Percentiles rank a stretch among this genome's conserved stretches.
Conservation (phyloP, 345 rosid genomes). For the Ailanthus altissimus region DNA sequence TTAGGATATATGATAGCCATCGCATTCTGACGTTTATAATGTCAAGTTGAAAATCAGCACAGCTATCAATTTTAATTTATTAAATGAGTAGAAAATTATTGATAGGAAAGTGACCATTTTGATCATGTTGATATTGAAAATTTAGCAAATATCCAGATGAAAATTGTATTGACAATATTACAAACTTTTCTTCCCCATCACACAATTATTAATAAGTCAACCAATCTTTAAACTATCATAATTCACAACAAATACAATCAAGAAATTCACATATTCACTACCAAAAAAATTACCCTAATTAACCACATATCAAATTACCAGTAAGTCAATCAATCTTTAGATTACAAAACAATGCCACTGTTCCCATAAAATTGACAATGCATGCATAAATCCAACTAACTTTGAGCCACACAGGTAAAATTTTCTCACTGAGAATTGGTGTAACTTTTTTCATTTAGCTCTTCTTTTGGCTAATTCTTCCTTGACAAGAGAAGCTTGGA, state of each 20-base stretch:
- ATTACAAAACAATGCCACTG: too few relatives aligned
- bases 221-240: background rate
- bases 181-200: too few relatives aligned
- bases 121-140: too few relatives aligned
- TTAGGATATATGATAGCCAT: too few relatives aligned
- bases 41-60: too few relatives aligned
- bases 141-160: background rate
- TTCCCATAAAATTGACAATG: background rate
- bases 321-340: too few relatives aligned
- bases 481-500: constrained; percentile 48
- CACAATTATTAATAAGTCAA: background rate
- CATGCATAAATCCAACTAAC: background rate
- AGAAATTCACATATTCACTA: background rate
- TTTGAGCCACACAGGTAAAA: background rate
- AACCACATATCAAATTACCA: too few relatives aligned
- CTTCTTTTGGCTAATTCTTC: constrained; percentile 36
- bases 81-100: too few relatives aligned
- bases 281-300: too few relatives aligned
- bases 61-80: too few relatives aligned
- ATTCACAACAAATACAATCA: background rate
- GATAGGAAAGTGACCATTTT: background rate
- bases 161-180: background rate
- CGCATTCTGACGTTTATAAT: too few relatives aligned
- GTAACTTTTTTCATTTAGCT: background rate
- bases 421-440: background rate